These are phyloP conservation scores for Fusarium avenaceum DNA, from an alignment of 2,329 filamentous ascomycete species.

Conservation along the genomic window DNA sequence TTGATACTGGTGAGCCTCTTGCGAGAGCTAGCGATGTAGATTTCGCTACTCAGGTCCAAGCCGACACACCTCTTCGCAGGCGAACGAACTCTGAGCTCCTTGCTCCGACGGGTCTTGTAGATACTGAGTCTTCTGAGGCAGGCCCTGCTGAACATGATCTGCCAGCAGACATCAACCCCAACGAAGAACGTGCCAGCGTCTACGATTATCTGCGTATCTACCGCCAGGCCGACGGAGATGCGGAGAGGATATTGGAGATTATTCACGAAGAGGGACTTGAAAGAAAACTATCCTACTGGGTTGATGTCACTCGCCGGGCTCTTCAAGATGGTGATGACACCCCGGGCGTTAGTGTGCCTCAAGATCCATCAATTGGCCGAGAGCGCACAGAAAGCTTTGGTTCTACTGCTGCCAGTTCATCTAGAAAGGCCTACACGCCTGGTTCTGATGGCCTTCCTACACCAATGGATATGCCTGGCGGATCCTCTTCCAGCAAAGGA, in stretches of 20 bases:
- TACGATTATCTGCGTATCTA: constrained; percentile 66
- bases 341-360: constrained; percentile 6
- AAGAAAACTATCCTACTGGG: constrained; percentile 71
- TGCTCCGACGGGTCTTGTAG: constrained; percentile 23
- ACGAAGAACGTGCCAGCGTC: constrained; percentile 46
- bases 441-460: constrained; percentile 41
- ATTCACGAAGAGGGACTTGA: constrained; percentile 72
- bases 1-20: constrained; percentile 47
- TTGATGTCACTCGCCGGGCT: constrained; percentile 63
- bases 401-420: constrained; percentile 47
- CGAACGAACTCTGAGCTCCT: constrained; percentile 32
- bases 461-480: constrained; percentile 24
- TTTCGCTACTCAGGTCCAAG: constrained; percentile 24
- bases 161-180: constrained; percentile 5
- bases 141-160: constrained; percentile 15
- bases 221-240: constrained; percentile 70
- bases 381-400: constrained; percentile 41
- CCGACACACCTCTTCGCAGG: constrained; percentile 28
- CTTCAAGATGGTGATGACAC: constrained; percentile 30
- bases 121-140: constrained; percentile 14
- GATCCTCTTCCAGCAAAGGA: constrained; percentile 31
- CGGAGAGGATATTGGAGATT: constrained; percentile 69
- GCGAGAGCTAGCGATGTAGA: constrained; percentile 28
- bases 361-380: constrained; percentile 1
- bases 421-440: constrained; percentile 43